Base-by-base conservation (phyloP, 805 yeast genomes). In the Lipomyces sp. region DNA sequence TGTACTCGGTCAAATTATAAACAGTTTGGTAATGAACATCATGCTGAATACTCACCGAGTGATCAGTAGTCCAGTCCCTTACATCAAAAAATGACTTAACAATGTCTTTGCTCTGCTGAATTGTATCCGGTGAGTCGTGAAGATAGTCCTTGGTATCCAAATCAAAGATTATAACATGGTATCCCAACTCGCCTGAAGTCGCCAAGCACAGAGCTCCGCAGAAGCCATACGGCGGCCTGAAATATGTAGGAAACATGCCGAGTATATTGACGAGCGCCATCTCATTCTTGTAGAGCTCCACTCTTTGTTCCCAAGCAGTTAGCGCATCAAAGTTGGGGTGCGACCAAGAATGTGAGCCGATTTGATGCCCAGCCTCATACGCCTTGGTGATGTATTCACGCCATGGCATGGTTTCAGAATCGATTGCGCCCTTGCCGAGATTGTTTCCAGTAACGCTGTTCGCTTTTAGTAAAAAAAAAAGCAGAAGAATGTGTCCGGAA, bases 341-440 rank as follows among this genome's bases (percentile, higher is more conserved):
- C 10, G 69, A 59, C 69, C 69, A 66, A n/a, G 66, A 45, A 34
- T 66, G 69, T 33, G 69, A 66, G 13, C 66, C 69, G 30, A 66
- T 63, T 35, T 66, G 69, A 32, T 66, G 69, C 24, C 69, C 69
- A 8, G 42, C 62, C 11, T 15, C 45, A 45, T 63, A 59, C 15
- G 59, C 60, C 35, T 57, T 63, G 18, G 24, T 3, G 42, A 66
- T 59, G 10, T 60, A 62, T 18, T 63, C 57, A 11, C 37, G 53
- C 69, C 69, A 66, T 34, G 48, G 48, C 7, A 35, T n/a, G 4
- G 2, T n/a, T 5, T 2, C 11, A 29, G 32, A 29, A 37, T 66
- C 69, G 42, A 66, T 66, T 39, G 50, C 60, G 13, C 69, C 69
- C 45, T 66, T 66, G 24, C 66, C 69, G 39, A 42, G 24, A 54